Base-by-base conservation (phyloP, 2,329 filamentous ascomycete genomes). In the Alternaria arbusti region DNA sequence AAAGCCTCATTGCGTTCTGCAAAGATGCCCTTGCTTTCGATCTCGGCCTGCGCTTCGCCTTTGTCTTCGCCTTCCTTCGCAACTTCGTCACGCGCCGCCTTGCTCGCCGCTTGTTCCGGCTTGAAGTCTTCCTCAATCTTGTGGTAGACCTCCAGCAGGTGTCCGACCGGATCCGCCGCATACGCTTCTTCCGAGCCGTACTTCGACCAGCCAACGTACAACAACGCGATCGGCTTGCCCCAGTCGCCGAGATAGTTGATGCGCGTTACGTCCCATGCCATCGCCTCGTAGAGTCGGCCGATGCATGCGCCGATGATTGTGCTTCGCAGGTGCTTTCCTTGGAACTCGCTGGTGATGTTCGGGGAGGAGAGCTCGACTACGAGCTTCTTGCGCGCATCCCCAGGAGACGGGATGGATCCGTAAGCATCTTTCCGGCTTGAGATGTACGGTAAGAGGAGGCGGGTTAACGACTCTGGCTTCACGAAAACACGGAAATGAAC, bases 301-400 rank as follows among this genome's bases (percentile, higher is more conserved):
- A 91, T 75, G 71, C 88, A 89, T 13, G 85, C 86, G 17, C 89
- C 89, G 49, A 91, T 86, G 50, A 91, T 89, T 20, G 89, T 91
- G 69, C 88, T 90, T 64, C 89, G 85, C 46, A 91, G 81, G 79
- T 91, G 88, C 6, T 86, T 87, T 22, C 86, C 88, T 68, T 90
- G 86, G 73, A 91, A 90, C 15, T 88, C 90, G 77, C 90, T 91
- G 28, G 90, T 89, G 59, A 93, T 91, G 74, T 93, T 93, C 28
- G 91, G 91, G 0, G 90, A 92, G 2, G 89, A 91, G 73, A 92
- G 92, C 71, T 93, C 91, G 67, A 93, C 84, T 30, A 93, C 83
- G 4, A 86, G 74, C 63, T 83, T 85, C 80, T 89, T 90, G n/a
- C n/a, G n/a, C n/a, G n/a, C n/a, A n/a, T n/a, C n/a, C n/a, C n/a